A percentile compares a stretch with the other conserved stretches of the same genome.
Evolutionary conservation across 331 rosid genomes (phyloP).

Genomic region (Malus hybrid): DNA sequence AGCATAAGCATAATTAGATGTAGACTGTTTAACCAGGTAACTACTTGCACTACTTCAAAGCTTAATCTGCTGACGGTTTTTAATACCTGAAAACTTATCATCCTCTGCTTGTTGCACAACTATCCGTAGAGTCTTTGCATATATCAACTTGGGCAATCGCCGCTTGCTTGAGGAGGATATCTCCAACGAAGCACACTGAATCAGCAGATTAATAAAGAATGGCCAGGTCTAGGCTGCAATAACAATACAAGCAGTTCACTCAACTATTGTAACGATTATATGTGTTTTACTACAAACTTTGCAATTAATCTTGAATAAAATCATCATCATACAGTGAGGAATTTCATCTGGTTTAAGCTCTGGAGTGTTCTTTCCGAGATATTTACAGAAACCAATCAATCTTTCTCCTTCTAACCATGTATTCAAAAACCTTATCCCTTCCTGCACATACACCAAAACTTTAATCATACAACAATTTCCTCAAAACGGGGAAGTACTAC

Average conservation of each 20-base stretch:
- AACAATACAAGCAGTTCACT: constrained; percentile 6
- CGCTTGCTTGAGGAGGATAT: constrained; percentile 72
- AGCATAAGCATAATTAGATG: constrained; percentile 1
- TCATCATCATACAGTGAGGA: constrained; percentile 51
- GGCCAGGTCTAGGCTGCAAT: constrained; percentile 96
- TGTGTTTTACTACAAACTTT: background rate
- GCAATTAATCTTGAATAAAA: background rate
- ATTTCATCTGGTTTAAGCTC: constrained; percentile 64
- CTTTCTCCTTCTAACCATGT: constrained; percentile 92
- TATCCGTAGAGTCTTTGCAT: constrained; percentile 75
- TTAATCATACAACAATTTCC: background rate
- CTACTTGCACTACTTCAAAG: background rate
- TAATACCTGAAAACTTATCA: constrained; percentile 61
- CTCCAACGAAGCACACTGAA: constrained; percentile 61
- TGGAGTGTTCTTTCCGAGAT: constrained; percentile 54
- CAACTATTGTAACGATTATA: background rate
- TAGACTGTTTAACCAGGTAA: background rate
- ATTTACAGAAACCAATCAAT: constrained; percentile 56
- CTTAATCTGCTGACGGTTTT: background rate
- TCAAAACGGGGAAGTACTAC: background rate
- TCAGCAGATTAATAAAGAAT: constrained; percentile 56
- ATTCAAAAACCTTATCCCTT: constrained; percentile 74
- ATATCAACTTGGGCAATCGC: constrained; percentile 55
- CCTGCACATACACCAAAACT: constrained; percentile 35
- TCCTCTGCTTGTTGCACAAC: constrained; percentile 75